Percentiles rank a stretch among this genome's conserved stretches.
Conservation (phyloP, 1,139 yeast species). For the Yamadazyma buinensis region DNA sequence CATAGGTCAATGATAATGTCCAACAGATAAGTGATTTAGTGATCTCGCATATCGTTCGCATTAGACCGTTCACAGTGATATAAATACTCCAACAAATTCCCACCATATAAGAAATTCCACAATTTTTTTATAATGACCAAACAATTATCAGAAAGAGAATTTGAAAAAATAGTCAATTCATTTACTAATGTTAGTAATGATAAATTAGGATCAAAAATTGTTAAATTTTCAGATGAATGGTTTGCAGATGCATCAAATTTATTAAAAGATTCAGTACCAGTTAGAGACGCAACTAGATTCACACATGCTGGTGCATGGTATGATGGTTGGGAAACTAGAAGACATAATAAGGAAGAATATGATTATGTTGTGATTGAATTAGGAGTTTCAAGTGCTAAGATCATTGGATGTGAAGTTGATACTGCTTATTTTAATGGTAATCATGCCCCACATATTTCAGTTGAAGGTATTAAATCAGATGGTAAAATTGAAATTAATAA, state of each 20-base stretch:
- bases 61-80: no score
- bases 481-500: slow-evolving; percentile 1
- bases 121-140: slow-evolving; percentile 22
- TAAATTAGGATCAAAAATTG: slow-evolving; percentile 73
- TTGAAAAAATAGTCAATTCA: slow-evolving; percentile 44
- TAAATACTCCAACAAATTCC: no score
- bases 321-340: slow-evolving; percentile 97
- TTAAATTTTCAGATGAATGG: slow-evolving; percentile 82
- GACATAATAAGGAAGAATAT: slow-evolving; percentile 79
- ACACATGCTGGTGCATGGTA: slow-evolving; percentile 93
- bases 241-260: slow-evolving; percentile 91
- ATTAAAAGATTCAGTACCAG: slow-evolving; percentile 74
- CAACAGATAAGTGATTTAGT: no score
- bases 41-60: no score
- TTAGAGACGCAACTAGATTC: slow-evolving; percentile 75
- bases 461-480: slow-evolving; percentile 42
- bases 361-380: slow-evolving; percentile 82
- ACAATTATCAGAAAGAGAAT: slow-evolving; percentile 34
- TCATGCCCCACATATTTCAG: slow-evolving; percentile 87
- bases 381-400: slow-evolving; percentile 79
- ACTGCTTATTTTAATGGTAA: slow-evolving; percentile 93
- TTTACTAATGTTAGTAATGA: slow-evolving; percentile 77
- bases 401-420: slow-evolving; percentile 84
- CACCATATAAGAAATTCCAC: no score
- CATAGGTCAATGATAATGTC: no score